phyloP scores from a whole-genome alignment of 192 early-diverging fungal species.

The Backusella parvicylindrica region DNA sequence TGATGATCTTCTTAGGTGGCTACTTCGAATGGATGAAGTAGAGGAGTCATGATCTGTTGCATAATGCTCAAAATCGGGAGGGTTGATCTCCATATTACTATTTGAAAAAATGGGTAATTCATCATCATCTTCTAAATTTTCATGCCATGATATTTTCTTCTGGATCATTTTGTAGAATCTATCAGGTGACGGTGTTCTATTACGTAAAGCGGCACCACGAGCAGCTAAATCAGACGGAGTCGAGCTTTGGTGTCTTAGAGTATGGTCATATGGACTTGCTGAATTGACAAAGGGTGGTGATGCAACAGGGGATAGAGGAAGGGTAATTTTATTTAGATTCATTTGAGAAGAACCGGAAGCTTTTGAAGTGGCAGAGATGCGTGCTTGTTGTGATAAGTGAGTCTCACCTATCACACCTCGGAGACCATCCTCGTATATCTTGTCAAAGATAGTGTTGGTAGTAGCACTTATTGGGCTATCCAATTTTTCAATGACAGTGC shows the following conservation, averaged over 20 bases:
- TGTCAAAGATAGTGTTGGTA: conserved; percentile 36
- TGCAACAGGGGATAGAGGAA: not conserved
- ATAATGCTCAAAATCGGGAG: conserved; percentile 25
- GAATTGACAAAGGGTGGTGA: not conserved
- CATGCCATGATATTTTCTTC: conserved; percentile 24
- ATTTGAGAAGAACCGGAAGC: not conserved
- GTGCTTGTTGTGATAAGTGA: not conserved
- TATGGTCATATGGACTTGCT: not conserved
- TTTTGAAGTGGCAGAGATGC: not conserved
- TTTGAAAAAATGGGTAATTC: conserved; percentile 6
- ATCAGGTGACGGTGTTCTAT: conserved; percentile 31
- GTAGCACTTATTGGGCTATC: conserved; percentile 24
- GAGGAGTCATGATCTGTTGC: conserved; percentile 32
- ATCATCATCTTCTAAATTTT: not conserved
- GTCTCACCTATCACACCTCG: conserved; percentile 24
- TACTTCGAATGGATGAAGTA: conserved; percentile 34
- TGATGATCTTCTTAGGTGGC: conserved; percentile 29
- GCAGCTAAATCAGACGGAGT: not conserved
- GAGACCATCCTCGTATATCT: conserved; percentile 35
- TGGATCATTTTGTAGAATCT: conserved; percentile 32
- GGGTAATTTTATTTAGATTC: not conserved
- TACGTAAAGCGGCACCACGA: not conserved
- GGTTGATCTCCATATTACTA: not conserved
- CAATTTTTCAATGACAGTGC: conserved; percentile 3
- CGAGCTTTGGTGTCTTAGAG: not conserved